These are phyloP conservation scores for Penicillium cinerascens DNA, from an alignment of 495 filamentous ascomycete species.

Conservation along the genomic window DNA sequence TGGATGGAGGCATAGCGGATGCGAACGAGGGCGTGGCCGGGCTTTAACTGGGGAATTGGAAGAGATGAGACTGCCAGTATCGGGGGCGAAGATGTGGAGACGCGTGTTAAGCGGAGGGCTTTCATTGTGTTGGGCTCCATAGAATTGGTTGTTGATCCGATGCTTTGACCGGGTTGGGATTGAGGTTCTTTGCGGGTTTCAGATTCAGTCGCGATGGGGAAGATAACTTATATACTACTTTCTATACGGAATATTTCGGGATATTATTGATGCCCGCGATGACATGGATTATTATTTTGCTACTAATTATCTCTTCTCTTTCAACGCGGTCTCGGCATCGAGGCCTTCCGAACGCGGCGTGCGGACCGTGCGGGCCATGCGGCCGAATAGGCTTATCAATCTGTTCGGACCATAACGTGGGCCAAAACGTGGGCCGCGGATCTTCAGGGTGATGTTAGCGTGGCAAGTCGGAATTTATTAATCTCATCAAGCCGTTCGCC, in stretches of 20 bases:
- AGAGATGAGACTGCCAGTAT: not conserved
- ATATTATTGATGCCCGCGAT: not conserved
- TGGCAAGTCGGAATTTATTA: not conserved
- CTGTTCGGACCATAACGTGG: not conserved
- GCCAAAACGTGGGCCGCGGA: not conserved
- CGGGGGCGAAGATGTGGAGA: not conserved
- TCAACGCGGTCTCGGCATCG: not conserved
- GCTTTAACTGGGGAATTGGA: slow-evolving; percentile 9
- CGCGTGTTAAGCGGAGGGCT: slow-evolving; percentile 10
- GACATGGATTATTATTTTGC: no score
- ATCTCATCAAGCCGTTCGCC: not conserved
- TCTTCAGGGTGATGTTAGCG: not conserved
- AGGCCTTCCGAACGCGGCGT: not conserved
- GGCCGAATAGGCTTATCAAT: slow-evolving; percentile 11
- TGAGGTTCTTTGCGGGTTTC: not conserved
- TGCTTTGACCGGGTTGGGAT: not conserved
- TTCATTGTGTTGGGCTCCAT: slow-evolving; percentile 9
- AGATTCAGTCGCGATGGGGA: not conserved
- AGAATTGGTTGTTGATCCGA: not conserved
- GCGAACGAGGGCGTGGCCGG: slow-evolving; percentile 16
- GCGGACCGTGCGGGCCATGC: slow-evolving; percentile 13
- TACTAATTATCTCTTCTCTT: no score
- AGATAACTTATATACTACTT: not conserved
- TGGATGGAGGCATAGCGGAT: slow-evolving; percentile 29
- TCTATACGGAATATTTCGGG: no score